These are phyloP conservation scores for Xylaria multiplex DNA, from an alignment of 2,329 filamentous ascomycete species.

Conservation along the genomic window DNA sequence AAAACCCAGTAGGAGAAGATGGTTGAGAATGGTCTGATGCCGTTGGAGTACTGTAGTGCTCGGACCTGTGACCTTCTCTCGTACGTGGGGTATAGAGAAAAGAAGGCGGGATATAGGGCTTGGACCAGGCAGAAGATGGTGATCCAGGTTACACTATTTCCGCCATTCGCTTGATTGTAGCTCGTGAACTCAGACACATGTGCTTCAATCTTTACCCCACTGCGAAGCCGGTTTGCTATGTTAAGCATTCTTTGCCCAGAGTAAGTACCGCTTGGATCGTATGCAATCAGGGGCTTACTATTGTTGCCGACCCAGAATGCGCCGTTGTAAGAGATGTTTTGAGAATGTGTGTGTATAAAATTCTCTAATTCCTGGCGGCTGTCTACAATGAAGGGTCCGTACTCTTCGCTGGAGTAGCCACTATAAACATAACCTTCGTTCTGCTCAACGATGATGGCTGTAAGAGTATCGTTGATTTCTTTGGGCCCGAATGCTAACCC, in stretches of 20 bases:
- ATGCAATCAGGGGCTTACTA: neutral
- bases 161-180: conserved; percentile 38
- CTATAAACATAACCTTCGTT: neutral
- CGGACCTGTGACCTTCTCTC: conserved; percentile 71
- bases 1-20: conserved; percentile 73
- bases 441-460: neutral
- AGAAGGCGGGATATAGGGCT: conserved; percentile 71
- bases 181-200: conserved; percentile 28
- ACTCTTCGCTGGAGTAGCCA: neutral
- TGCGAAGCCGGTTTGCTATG: neutral
- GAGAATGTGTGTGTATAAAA: neutral
- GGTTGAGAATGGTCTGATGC: conserved; percentile 68
- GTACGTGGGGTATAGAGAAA: conserved; percentile 71
- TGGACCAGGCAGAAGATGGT: conserved; percentile 54
- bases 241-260: neutral
- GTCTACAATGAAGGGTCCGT: neutral
- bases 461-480: neutral
- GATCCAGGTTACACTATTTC: conserved; percentile 39
- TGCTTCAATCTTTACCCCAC: conserved; percentile 26
- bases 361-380: neutral
- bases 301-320: neutral
- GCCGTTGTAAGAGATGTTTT: neutral
- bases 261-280: neutral
- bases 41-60: conserved; percentile 75
- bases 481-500: neutral